A percentile compares a stretch with the other conserved stretches of the same genome.
phyloP scores from a whole-genome alignment of 2,329 filamentous ascomycete genomes.

The Aspergillus ruber region DNA sequence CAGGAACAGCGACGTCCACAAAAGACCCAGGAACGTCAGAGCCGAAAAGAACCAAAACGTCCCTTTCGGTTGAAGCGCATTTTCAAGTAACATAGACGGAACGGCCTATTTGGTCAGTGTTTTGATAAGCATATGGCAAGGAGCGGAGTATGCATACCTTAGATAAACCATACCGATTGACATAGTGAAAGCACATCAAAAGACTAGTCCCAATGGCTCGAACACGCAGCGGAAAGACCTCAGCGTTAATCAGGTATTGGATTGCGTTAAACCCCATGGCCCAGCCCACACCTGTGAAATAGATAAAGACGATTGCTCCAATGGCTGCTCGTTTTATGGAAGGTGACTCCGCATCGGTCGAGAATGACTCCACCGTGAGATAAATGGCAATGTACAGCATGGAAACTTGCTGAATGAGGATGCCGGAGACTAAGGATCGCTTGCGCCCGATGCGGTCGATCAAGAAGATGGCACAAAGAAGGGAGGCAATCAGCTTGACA shows the following conservation, averaged over 20 bases:
- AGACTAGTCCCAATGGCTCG: slow-evolving; percentile 37
- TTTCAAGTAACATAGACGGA: slow-evolving; percentile 15
- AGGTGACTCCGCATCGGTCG: slow-evolving; percentile 21
- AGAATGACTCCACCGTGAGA: slow-evolving; percentile 27
- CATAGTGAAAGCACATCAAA: slow-evolving; percentile 41
- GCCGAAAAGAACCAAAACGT: slow-evolving; percentile 70
- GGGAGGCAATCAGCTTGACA: slow-evolving; percentile 60
- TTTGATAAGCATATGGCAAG: slow-evolving; percentile 16
- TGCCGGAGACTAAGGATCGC: slow-evolving; percentile 44
- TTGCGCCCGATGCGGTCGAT: slow-evolving; percentile 71
- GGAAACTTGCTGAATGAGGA: slow-evolving; percentile 42
- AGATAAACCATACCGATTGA: slow-evolving; percentile 28
- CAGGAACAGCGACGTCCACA: slow-evolving; percentile 64
- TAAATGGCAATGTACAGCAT: slow-evolving; percentile 52
- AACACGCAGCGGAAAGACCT: slow-evolving; percentile 41
- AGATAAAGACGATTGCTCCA: slow-evolving; percentile 40
- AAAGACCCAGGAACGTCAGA: slow-evolving; percentile 59
- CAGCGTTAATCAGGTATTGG: slow-evolving; percentile 42
- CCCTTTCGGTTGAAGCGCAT: slow-evolving; percentile 47
- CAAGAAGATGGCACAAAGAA: slow-evolving; percentile 66
- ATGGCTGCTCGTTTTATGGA: slow-evolving; percentile 9
- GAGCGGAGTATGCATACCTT: slow-evolving; percentile 43
- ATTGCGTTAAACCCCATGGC: slow-evolving; percentile 45
- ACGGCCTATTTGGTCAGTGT: slow-evolving; percentile 3
- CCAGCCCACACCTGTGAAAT: slow-evolving; percentile 40